Evolutionary conservation across 345 rosid species (phyloP), one percentile per base, ranked within the genome.

Genomic region (Salix arbutifolia): DNA sequence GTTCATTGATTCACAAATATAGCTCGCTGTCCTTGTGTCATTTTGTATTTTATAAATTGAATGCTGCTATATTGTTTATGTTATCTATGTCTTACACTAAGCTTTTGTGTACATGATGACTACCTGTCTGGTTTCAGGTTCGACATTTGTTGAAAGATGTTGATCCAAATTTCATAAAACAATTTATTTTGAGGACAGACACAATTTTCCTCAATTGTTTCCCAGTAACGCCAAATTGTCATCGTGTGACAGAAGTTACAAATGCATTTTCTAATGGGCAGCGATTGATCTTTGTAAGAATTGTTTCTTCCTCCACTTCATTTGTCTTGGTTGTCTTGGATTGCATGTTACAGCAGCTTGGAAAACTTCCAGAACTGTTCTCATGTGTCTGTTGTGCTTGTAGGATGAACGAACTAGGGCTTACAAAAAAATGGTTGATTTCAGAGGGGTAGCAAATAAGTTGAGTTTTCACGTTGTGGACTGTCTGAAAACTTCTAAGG

Each of bases 371-470:
- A 5, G 52, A 61, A 37, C 19, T 66, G 21, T 77, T 76, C 74
- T 69, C 64, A 53, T 58, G 56, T 33, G 35, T 25, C 80, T 23
- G 52, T 70, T 46, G 44, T 75, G 69, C 8, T 60, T 76, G 25
- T 79, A 96, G 98, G 99, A 96, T 86, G 88, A 88, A 65, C 85
- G 96, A 69, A 96, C 96, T 31, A 83, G 95, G 70, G 89, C 88
- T 8, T 91, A 89, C 86, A 92, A 73, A 81, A 96, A 88, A 80
- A 35, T 96, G 76, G 92, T 87, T 65, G 96, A 89, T 78, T 90
- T 88, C 67, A 74, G 92, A 48, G 98, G 98, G 56, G 81, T 70
- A 35, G 65, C 86, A 1, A 90, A 87, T 83, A 96, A 91, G 40
- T 71, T 96, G 86, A 84, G 97, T 70, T 85, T 89, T 74, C 93